Base-by-base conservation (phyloP, 2,329 filamentous ascomycete species). In the Ophiostoma perfectum region DNA sequence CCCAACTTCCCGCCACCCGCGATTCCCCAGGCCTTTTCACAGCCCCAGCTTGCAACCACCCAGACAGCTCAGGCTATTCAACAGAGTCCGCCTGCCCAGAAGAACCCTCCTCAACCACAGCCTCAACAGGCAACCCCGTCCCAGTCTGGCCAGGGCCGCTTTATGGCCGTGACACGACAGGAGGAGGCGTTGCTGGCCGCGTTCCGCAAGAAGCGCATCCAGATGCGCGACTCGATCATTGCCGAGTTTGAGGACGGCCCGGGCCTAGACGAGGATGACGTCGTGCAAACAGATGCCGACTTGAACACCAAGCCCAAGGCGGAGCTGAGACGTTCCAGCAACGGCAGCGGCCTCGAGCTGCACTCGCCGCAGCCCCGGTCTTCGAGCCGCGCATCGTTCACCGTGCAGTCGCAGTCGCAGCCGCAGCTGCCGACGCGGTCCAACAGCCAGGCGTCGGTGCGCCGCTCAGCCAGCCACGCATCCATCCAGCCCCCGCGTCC, bases 131-230 rank as follows among this genome's bases (percentile, higher is more conserved):
- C 70, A 71, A 36, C 70, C 70, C 39, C 73, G 72, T 65, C 64
- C 70, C 3, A 49, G 67, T 16, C 68, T 64, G 62, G 38, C n/a
- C 71, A 71, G 75, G 63, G 77, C 14, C 81, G 84, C 1, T 78
- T 86, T 67, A 86, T 87, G 81, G 82, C 84, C 0, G 83, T 87
- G 18, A 86, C 84, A 0, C 80, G 78, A 4, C 84, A 86, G 70
- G 85, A 87, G 70, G 83, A 87, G 75, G 82, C 86, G 79, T 78
- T 87, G 0, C 77, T 87, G 4, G 81, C 84, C 2, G 85, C 85
- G 2, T 78, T 87, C 58, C 80, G 85, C 8, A 80, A 83, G 72
- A 86, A 85, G 77, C 79, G 84, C n/a, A 81, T 83, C 3, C 78
- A 78, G n/a, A 84, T 85, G 81, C 81, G 83, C 2, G 80, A 84